Evolutionary conservation across 2,329 filamentous ascomycete species (phyloP), one percentile per base, ranked within the genome.

Genomic region (Colletotrichum karsti): DNA sequence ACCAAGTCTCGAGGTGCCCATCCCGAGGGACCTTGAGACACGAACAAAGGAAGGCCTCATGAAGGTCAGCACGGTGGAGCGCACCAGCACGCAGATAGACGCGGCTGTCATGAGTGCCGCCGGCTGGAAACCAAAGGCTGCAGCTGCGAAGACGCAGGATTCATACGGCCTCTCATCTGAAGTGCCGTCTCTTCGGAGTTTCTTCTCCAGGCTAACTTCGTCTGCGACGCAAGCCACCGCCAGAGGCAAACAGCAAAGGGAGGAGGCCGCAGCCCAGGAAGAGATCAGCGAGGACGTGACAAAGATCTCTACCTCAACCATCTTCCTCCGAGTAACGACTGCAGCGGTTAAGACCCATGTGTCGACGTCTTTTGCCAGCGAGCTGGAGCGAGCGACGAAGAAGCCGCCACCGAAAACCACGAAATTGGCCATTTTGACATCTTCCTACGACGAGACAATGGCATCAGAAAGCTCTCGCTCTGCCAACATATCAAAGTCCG

Each of bases 381-480:
- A 99, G 77, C 87, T 99, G 10, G 94, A 98, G 81, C 90, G 97
- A 69, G 96, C 97, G 15, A 99, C 97, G 1, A 98, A 98, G 81
- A 99, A 99, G 76, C 93, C 95, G 3, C 96, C 97, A 1, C 96
- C 96, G 1, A 97, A 94, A 77, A 88, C 87, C 10, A 97, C 96
- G 0, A 93, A 90, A 57, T 88, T 99, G 26, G 92, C 95, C 7
- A 93, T 98, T 35, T 81, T 99, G 54, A 98, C 95, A 1, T 94
- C 95, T 18, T 97, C 95, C 0, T 97, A 95, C 76, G 93, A 97
- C 73, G 94, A 96, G 74, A 87, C 89, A 1, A 83, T 90, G 59
- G 90, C 91, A 3, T 91, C 92, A 0, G 85, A 91, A 65, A 85
- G 84, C 15, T 88, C 86, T 2, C 82, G 80, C 8, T 73, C 81